These are phyloP conservation scores for Trametes maxima DNA, from an alignment of 768 basidiomycete species.

Conservation along the genomic window DNA sequence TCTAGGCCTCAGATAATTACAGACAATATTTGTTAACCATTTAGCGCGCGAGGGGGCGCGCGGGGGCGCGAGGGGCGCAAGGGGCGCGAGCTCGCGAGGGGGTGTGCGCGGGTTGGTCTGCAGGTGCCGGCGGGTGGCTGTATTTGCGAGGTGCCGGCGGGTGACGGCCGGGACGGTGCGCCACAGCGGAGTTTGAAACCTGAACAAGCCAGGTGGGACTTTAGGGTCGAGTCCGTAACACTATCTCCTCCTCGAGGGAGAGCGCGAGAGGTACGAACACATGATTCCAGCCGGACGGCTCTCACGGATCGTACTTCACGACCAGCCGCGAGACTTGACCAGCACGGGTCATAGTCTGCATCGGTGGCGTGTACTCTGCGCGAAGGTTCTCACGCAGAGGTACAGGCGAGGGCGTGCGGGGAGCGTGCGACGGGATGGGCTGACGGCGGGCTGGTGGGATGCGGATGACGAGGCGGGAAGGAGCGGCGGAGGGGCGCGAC, in stretches of 20 bases:
- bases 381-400: slow-evolving; percentile 1
- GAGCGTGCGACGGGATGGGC: not conserved
- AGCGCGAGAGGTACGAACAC: slow-evolving; percentile 10
- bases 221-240: not conserved
- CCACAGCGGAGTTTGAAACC: no score
- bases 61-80: no score
- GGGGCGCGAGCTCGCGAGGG: no score
- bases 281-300: slow-evolving; percentile 7
- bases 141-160: no score
- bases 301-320: slow-evolving; percentile 13
- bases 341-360: slow-evolving; percentile 11
- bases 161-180: no score
- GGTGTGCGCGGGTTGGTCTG: no score
- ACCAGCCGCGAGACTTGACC: slow-evolving; percentile 10
- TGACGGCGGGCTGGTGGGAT: not conserved
- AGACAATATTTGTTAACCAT: no score
- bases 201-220: no score
- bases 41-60: no score
- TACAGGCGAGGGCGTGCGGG: slow-evolving; percentile 6
- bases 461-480: slow-evolving; percentile 4
- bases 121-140: no score
- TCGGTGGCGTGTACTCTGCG: slow-evolving; percentile 9
- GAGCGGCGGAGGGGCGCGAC: not conserved
- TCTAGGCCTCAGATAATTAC: no score
- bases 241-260: slow-evolving; percentile 5